Evolutionary conservation across 192 early-diverging fungal species (phyloP), one percentile per base, ranked within the genome.

Genomic region (Coemansia sp.): DNA sequence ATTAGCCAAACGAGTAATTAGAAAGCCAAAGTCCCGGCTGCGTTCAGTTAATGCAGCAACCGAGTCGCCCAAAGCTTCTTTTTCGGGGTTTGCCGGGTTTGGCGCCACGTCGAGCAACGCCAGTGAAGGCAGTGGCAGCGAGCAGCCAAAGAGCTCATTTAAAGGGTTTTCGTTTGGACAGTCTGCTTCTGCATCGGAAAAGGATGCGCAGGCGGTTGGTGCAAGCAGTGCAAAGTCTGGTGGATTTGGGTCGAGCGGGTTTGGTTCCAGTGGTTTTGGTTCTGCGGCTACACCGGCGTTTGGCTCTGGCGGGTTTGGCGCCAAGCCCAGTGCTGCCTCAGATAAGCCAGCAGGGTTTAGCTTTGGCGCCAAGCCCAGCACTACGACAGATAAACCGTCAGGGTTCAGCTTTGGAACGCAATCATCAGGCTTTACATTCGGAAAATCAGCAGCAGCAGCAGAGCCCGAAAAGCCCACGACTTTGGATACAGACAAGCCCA

Each of bases 21-120:
- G 73, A 47, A 70, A 70, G 54, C 80, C 80, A 48, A 77, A 76
- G 49, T 83, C 81, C 35, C 71, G 81, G 2, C 49, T 82, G 11
- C 73, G 74, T 45, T 35, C 54, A 4, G 29, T 38, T 2, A 38
- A 50, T 9, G 21, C 58, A n/a, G 39, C 50, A 4, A n/a, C 4
- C 14, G 60, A 38, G 3, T 39, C 62, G 12, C 41, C 66, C 11
- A 61, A 57, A 23, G 55, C 60, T 19, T 59, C 72, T 4, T 76
- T 75, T 24, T 45, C 76, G 0, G 64, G 73, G 0, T 76, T 80
- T 58, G 38, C 60, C 0, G 78, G 76, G 0, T 79, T 79, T 60
- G 75, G 62, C 0, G 45, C 79, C 2, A 19, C 48, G n/a, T 25
- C 57, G 8, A 56, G 45, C 12, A 43, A 29, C 11, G 48, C 58